Conservation (phyloP, 257 asterid genomes). For the Paulownia fortunei region DNA sequence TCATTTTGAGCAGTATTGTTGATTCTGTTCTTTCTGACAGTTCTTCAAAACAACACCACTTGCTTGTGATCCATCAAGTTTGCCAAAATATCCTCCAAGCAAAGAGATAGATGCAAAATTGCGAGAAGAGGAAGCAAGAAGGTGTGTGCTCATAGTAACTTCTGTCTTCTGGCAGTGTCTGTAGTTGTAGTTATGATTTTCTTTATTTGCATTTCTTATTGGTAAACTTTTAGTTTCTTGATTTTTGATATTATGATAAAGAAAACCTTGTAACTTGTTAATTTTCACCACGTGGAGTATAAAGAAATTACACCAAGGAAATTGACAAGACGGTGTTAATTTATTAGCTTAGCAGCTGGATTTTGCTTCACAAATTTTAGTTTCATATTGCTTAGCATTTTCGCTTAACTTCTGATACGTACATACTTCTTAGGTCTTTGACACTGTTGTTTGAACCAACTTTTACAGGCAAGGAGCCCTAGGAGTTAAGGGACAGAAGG, state of each 20-base stretch:
- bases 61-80: conserved; percentile 84
- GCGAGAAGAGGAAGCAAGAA: conserved; percentile 86
- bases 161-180: background rate
- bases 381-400: background rate
- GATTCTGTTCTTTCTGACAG: conserved; percentile 42
- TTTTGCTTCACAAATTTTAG: conserved; percentile 11
- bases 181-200: background rate
- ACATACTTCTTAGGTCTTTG: conserved; percentile 14
- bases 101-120: conserved; percentile 96
- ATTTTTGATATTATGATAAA: background rate
- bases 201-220: background rate
- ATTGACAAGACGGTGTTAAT: background rate
- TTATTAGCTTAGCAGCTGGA: conserved; percentile 9
- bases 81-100: conserved; percentile 94
- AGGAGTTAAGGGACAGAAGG: conserved; percentile 57
- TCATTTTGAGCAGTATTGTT: conserved; percentile 17
- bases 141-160: conserved; percentile 43
- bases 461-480: conserved; percentile 60
- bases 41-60: conserved; percentile 74
- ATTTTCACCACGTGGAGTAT: background rate
- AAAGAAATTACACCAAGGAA: background rate
- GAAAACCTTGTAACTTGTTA: background rate
- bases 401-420: background rate
- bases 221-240: conserved; percentile 2
- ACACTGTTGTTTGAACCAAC: conserved; percentile 24